These are phyloP conservation scores for Austroboletus festivus DNA, from an alignment of 768 basidiomycete species.

Conservation along the genomic window DNA sequence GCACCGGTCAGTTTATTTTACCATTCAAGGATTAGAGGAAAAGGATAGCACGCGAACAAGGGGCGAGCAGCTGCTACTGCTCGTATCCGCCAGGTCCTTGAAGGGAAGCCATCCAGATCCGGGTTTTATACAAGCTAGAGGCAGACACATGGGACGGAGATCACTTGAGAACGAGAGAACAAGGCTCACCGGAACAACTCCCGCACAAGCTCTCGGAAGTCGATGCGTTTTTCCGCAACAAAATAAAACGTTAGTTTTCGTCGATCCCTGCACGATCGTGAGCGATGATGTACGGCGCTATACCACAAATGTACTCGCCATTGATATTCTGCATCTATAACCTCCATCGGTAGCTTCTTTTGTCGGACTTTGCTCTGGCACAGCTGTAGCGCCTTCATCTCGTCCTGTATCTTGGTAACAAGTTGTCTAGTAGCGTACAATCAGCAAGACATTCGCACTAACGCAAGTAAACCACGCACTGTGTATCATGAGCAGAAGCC, in stretches of 20 bases:
- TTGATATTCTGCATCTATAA: slow-evolving; percentile 97
- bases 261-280: slow-evolving; percentile 67
- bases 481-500: slow-evolving; percentile 77
- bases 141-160: too few relatives aligned
- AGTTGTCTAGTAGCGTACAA: slow-evolving; percentile 50
- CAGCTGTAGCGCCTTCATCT: slow-evolving; percentile 85
- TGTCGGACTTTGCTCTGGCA: slow-evolving; percentile 91
- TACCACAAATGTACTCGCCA: slow-evolving; percentile 56
- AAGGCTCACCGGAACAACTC: slow-evolving; percentile 77
- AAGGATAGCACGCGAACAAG: neutral
- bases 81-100: slow-evolving; percentile 48
- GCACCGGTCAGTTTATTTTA: slow-evolving; percentile 17
- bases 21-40: neutral
- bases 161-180: slow-evolving; percentile 2
- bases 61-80: slow-evolving; percentile 33
- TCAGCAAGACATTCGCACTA: slow-evolving; percentile 18
- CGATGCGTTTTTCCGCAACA: slow-evolving; percentile 91
- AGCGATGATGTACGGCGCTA: neutral
- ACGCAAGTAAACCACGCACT: slow-evolving; percentile 40
- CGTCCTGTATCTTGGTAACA: slow-evolving; percentile 82
- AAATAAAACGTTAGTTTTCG: slow-evolving; percentile 99
- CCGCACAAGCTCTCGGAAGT: slow-evolving; percentile 93
- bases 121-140: slow-evolving; percentile 83
- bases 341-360: slow-evolving; percentile 97
- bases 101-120: slow-evolving; percentile 93